phyloP scores from a whole-genome alignment of 164 flowering plant species.

The Tinospora cordifolia region DNA sequence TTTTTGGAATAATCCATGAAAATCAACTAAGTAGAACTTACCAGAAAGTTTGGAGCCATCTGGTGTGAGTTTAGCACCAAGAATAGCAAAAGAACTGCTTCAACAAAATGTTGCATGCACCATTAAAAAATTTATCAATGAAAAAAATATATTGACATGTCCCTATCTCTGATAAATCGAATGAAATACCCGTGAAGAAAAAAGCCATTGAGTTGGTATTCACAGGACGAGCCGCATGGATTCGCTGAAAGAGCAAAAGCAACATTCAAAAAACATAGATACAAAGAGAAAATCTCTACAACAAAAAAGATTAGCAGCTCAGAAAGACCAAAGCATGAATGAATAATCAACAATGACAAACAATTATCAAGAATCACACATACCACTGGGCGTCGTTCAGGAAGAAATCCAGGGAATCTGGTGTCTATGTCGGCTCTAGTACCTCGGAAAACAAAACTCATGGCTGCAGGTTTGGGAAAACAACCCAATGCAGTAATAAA shows the following conservation, averaged over 20 bases:
- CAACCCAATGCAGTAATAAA: not conserved
- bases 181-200: conserved; percentile 63
- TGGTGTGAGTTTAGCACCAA: conserved; percentile 86
- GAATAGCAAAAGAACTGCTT: conserved; percentile 72
- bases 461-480: conserved; percentile 19
- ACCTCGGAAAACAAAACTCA: conserved; percentile 83
- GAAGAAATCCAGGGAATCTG: conserved; percentile 64
- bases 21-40: conserved; percentile 21
- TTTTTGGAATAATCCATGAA: not conserved
- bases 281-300: not conserved
- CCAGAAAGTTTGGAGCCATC: conserved; percentile 93
- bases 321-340: not conserved
- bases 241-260: conserved; percentile 45
- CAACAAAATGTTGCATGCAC: conserved; percentile 9
- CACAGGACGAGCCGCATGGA: conserved; percentile 65
- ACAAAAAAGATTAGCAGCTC: not conserved
- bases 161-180: not conserved
- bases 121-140: conserved; percentile 1
- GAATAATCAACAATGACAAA: not conserved
- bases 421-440: conserved; percentile 63
- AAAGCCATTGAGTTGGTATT: conserved; percentile 75
- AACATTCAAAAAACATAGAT: not conserved
- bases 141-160: not conserved
- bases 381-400: conserved; percentile 75
- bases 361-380: not conserved